Base-by-base conservation (phyloP, 106 monocot genomes). In the Dioscorea alata region DNA sequence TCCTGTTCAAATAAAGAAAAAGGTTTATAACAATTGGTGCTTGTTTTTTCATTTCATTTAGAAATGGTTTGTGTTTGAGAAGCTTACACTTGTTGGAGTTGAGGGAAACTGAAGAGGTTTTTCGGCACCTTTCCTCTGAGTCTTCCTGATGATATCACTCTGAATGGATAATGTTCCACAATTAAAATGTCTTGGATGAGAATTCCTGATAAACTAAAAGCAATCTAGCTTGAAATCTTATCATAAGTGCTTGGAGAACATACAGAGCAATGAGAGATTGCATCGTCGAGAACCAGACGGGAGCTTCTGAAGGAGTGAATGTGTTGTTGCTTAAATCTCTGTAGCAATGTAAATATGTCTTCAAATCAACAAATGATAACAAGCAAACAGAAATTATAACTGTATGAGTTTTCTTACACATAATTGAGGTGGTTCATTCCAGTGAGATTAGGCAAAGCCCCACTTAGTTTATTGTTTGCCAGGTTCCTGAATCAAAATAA, bases 261-360 rank as follows among this genome's bases (percentile, higher is more conserved):
- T 60, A 97, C 96, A 97, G 23, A 31, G 80, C 61, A 14, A 68
- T 73, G 8, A 97, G 71, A 18, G 83, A 77, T 66, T 56, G 49
- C 28, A 97, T 35, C 13, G 69, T 76, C 14, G 80, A 74, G 66
- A 97, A 77, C 92, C 92, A 92, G 17, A 28, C 21, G 35, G 96
- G 96, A 74, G 71, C 86, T 72, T 72, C 69, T 50, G 76, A 74
- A 15, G 62, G 20, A 42, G 63, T 70, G 71, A 96, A 96, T 20
- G 31, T 73, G 66, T 96, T 96, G 80, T 96, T 96, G 75, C 96
- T 96, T 61, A 96, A 76, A 71, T 96, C 92, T 74, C 96, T 96
- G 80, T 32, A 34, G 18, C 9, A 9, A 33, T 8, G 42, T 8
- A 10, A 10, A 42, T 42, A 10, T 42, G 42, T 42, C 42, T 8